Base-by-base conservation (phyloP, 768 basidiomycete genomes). In the Gyrodon lividus region DNA sequence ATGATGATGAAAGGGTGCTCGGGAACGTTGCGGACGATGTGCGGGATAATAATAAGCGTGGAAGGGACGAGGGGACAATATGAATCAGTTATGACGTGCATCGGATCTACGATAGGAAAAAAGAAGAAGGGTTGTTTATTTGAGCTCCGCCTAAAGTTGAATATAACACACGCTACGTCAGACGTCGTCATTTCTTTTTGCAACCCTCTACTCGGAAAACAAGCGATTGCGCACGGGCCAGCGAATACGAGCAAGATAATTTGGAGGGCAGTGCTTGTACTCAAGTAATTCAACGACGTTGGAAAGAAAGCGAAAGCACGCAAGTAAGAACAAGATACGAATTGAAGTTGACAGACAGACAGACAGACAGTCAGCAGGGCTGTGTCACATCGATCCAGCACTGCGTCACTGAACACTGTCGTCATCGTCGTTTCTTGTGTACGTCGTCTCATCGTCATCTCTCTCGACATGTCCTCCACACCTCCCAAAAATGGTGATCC, bases 81-180 rank as follows among this genome's bases (percentile, higher is more conserved):
- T 31, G 31, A 31, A 31, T 31, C 31, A 14, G 31, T 12, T 62
- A 66, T 69, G 67, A 69, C 69, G 67, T 63, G 67, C 47, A 57
- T 66, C 61, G 59, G 67, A 69, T 70, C 62, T 70, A 51, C 67
- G 65, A 69, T 69, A 64, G 59, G 66, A 50, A 59, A 50, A 59
- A 51, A 28, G 28, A 45, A 45, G 54, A 55, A 52, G 52, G 45
- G 28, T 40, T 33, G 42, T 16, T 28, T 19, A 63, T 67, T 72
- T 52, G 72, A 74, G 57, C 72, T 72, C 71, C 71, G 71, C 72
- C 53, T 66, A 62, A 73, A 72, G 71, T 74, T 59, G 65, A 72
- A 72, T 70, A 72, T 70, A 64, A 64, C 67, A 65, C 69, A 65
- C n/a, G 62, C 72, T 74, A 72, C 71, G 71, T 72, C 71, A 72